Base-by-base conservation (phyloP, 2,329 filamentous ascomycete genomes). In the Coniochaeta sp. region DNA sequence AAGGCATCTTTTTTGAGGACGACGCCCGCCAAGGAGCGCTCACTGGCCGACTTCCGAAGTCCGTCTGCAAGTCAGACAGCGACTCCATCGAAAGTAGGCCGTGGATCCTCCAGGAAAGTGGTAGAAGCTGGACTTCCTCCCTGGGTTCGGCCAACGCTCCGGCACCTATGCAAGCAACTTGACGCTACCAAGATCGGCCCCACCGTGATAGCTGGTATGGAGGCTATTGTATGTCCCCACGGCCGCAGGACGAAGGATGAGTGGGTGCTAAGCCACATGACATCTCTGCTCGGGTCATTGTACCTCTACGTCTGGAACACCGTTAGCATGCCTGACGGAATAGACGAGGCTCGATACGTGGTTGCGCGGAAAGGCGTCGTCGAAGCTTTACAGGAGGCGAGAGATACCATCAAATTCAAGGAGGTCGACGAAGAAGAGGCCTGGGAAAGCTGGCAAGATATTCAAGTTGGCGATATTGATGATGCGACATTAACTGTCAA, bases 181-280 rank as follows among this genome's bases (percentile, higher is more conserved):
- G 78, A 80, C 1, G 83, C 86, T 0, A 79, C 82, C 7, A 79
- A 77, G 4, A 81, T 92, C 3, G 85, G 84, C 0, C 89, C 89
- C 0, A 89, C 91, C 59, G 82, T 96, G 0, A 83, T 90, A 57
- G 88, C 90, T 0, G 91, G 90, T 1, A 80, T 92, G 58, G 88
- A 89, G 77, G 74, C 77, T 19, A 80, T 84, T 57, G 66, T 79
- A 12, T 70, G 72, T 1, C 77, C 78, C 0, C 71, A 72, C 14
- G 79, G 79, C n/a, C 70, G 68, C 28, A 73, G 71, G 40, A 77
- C 77, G 58, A 70, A 78, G 60, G 77, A 85, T 64, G 73, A 76
- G 60, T 81, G 80, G 81, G 70, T 80, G 7, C 68, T 76, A 55
- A 70, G 72, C 44, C 76, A 86, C 60, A 64, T 82, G 1, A 76